Base-by-base conservation (phyloP, 164 flowering plant genomes). In the grape (Vitis vinifera) region DNA sequence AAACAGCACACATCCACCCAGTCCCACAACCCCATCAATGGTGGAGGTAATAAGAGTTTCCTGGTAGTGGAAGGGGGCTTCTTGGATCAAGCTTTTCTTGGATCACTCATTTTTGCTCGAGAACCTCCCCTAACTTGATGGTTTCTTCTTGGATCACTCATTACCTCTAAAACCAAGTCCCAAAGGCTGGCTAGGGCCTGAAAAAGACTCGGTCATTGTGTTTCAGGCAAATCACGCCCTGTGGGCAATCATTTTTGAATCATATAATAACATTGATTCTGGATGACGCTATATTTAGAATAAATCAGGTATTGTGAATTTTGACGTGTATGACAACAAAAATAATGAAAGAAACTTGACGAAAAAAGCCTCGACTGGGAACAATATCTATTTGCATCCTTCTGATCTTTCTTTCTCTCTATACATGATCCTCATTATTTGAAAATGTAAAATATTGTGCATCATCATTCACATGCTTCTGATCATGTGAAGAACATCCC, bases 51-150 rank as follows among this genome's bases (percentile, higher is more conserved):
- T 37, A 6, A 31, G 7, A 37, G 2, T 29, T 29, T 30, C n/a
- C 6, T 14, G 16, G 63, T 37, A 37, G 23, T 29, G 29, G 15
- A 60, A 11, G 12, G 47, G 47, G 16, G 16, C 23, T 30, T 60
- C 63, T 60, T 60, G 63, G 63, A 60, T 60, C 63, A 29, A n/a
- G n/a, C 63, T 60, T 60, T 30, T 60, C 63, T 60, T 60, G 63
- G 63, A 60, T 60, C 63, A 29, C 70, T 47, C 51, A 58, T 68
- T 31, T 68, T 11, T 31, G 13, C 63, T 17, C 19, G 10, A 51
- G 56, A 61, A 58, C 19, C 13, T 19, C 58, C 63, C 15, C 70
- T 27, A 15, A 55, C 59, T 67, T 59, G 44, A 37, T 37, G 44
- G 44, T 37, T 37, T 37, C 44, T 37, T 37, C 44, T 37, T 37